These are phyloP conservation scores for Leishmania arabica DNA, from an alignment of 208 protist genomes.

Conservation along the genomic window DNA sequence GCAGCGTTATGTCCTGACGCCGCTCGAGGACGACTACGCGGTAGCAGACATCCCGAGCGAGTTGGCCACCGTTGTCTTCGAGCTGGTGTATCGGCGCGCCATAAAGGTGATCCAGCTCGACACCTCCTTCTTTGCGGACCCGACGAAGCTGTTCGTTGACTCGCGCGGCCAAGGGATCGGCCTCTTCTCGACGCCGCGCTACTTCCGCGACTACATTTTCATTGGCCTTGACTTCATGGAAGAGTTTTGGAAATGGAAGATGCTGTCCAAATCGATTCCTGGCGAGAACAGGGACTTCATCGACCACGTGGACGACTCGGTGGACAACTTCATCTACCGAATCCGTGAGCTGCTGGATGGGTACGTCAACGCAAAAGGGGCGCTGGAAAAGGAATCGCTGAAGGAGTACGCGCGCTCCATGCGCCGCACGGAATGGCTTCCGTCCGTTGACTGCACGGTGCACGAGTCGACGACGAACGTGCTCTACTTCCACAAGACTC, in stretches of 20 bases:
- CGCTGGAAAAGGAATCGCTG: constrained; percentile 44
- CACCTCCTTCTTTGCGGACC: constrained; percentile 41
- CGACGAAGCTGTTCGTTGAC: constrained; percentile 68
- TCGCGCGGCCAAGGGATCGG: constrained; percentile 70
- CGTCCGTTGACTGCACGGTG: constrained; percentile 70
- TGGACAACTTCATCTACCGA: constrained; percentile 61
- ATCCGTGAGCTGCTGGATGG: constrained; percentile 68
- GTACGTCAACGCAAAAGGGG: constrained; percentile 64
- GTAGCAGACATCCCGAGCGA: constrained; percentile 72
- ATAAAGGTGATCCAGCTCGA: constrained; percentile 56
- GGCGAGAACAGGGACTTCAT: constrained; percentile 71
- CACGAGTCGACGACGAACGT: constrained; percentile 81
- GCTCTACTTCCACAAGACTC: constrained; percentile 80
- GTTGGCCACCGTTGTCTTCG: constrained; percentile 56
- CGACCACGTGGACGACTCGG: constrained; percentile 64
- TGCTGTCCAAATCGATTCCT: constrained; percentile 43
- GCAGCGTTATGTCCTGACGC: constrained; percentile 53
- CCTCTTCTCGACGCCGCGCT: constrained; percentile 43
- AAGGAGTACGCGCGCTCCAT: constrained; percentile 41
- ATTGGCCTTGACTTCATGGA: constrained; percentile 76
- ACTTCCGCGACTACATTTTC: constrained; percentile 82
- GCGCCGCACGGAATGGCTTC: constrained; percentile 74
- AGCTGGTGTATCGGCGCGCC: constrained; percentile 57
- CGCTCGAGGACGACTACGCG: constrained; percentile 78
- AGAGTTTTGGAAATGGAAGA: constrained; percentile 85